Conservation (phyloP, 192 early-diverging fungal genomes). For the Backusella psychrophila region DNA sequence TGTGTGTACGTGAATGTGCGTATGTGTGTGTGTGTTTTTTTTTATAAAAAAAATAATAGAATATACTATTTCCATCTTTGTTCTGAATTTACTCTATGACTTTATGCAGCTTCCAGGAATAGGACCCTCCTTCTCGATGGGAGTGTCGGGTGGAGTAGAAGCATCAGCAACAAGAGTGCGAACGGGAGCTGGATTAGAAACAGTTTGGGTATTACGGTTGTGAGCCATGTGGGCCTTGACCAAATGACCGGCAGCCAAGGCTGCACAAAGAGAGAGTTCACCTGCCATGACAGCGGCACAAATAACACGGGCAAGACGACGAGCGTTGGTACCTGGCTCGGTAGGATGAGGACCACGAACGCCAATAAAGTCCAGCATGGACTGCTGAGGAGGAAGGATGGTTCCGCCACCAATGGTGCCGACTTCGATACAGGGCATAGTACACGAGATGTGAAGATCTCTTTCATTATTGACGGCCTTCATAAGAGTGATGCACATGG, state of each 20-base stretch:
- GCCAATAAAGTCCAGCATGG: constrained; percentile 87
- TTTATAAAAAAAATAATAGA: not conserved
- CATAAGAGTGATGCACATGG: constrained; percentile 94
- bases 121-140: not conserved
- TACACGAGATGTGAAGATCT: constrained; percentile 86
- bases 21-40: not conserved
- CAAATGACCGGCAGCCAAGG: constrained; percentile 85
- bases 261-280: constrained; percentile 83
- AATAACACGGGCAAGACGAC: constrained; percentile 81
- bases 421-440: constrained; percentile 93
- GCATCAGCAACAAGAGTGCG: not conserved
- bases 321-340: constrained; percentile 81
- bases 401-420: constrained; percentile 95
- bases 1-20: not conserved
- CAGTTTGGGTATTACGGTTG: constrained; percentile 63
- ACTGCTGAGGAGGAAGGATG: constrained; percentile 74
- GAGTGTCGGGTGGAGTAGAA: constrained; percentile 23
- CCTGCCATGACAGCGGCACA: constrained; percentile 91
- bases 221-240: constrained; percentile 88
- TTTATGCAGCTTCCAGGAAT: constrained; percentile 42
- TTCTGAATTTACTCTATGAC: constrained; percentile 25
- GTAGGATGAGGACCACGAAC: constrained; percentile 78
- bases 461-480: constrained; percentile 73
- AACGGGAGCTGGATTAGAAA: constrained; percentile 1
- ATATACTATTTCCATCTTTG: not conserved